Base-by-base conservation (phyloP, 805 yeast species). In the Yamadazyma tumulicola region DNA sequence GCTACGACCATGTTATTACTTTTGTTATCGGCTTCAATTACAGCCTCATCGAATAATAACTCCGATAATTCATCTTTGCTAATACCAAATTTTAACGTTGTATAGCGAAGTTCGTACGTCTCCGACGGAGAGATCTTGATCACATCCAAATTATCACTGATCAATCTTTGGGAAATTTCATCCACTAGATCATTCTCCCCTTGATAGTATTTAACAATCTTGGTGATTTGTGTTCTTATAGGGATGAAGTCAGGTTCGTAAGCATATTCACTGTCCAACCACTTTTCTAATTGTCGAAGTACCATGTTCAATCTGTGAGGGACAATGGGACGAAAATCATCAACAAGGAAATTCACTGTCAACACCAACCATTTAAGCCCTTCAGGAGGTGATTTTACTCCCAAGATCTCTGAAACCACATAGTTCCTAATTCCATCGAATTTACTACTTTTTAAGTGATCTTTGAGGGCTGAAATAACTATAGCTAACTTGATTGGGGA, bases 261-360 rank as follows among this genome's bases (percentile, higher is more conserved):
- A 1, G 82, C 76, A 32, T 70, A 46, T 14, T 77, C 86, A 11
- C 79, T 68, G 16, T 78, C 83, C 15, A 81, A 45, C 85, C 89
- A 81, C 13, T 57, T 58, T 4, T 55, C 49, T 1, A 87, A 43
- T 4, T 74, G 69, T 26, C 65, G 71, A 13, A 85, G 41, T 6
- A 81, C 57, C 85, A 83, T 75, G 27, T 67, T 72, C 25, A 81
- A 60, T 45, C 93, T 70, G 48, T 79, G 88, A 3, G 73, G 65
- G 5, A 85, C 81, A 17, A 84, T 58, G 2, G 78, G 66, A n/a
- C 52, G 57, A 29, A 57, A 59, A 6, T 45, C 43, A 17, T 62
- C 66, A 2, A 57, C 39, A 13, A 59, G 48, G 38, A 77, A 62
- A 38, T 67, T 62, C 30, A 64, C 67, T 25, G 81, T 56, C 3